These are phyloP conservation scores for Wickerhamomyces chaumierensis DNA, from an alignment of 805 yeast genomes.

Conservation along the genomic window DNA sequence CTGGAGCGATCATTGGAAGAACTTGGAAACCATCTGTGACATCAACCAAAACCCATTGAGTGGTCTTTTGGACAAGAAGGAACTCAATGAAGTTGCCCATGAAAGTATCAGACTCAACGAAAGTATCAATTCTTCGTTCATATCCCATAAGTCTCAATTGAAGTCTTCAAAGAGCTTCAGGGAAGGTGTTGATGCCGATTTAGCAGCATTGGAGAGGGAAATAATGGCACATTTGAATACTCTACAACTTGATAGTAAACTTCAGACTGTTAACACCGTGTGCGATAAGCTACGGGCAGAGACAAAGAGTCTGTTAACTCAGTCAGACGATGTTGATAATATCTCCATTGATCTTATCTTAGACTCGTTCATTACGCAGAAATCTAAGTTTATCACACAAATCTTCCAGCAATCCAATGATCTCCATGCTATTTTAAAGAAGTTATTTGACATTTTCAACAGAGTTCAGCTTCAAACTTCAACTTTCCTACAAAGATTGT, in stretches of 20 bases:
- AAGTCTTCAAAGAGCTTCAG: constrained; percentile 25
- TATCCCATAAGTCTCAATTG: constrained; percentile 24
- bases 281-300: constrained; percentile 16
- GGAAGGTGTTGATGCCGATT: constrained; percentile 26
- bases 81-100: constrained; percentile 17
- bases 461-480: constrained; percentile 12
- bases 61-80: constrained; percentile 4
- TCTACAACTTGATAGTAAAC: constrained; percentile 9
- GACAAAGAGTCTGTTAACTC: constrained; percentile 10
- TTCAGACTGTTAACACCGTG: constrained; percentile 9
- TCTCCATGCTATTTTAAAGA: constrained; percentile 24
- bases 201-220: constrained; percentile 30
- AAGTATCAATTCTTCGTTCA: constrained; percentile 11
- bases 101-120: constrained; percentile 16
- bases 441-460: constrained; percentile 24
- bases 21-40: constrained; percentile 5
- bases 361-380: constrained; percentile 15
- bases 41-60: constrained; percentile 6
- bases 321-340: constrained; percentile 7
- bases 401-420: constrained; percentile 23
- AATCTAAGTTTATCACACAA: constrained; percentile 18
- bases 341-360: constrained; percentile 13
- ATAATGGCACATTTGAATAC: constrained; percentile 21
- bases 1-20: constrained; percentile 10
- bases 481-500: constrained; percentile 8